Percentiles rank a stretch among this genome's conserved stretches.
These are phyloP conservation scores for Micromonas commoda DNA, from an alignment of 139 green algal species.

Conservation along the genomic window DNA sequence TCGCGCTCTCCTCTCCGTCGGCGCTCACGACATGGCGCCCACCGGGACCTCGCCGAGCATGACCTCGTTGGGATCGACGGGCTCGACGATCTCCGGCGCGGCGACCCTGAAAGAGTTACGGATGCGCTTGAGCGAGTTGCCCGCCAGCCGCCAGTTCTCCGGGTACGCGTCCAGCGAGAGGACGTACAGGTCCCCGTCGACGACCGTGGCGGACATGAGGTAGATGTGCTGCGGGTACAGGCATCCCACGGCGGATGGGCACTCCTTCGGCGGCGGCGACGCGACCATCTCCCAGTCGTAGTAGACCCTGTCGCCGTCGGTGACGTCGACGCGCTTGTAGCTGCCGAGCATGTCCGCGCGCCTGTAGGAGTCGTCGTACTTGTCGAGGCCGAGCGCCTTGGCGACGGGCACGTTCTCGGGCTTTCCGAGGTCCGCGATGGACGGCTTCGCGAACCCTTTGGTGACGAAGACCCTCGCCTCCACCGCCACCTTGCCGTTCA, in stretches of 20 bases:
- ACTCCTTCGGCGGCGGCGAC: constrained; percentile 1
- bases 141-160: not conserved
- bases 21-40: too few species aligned
- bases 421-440: constrained; percentile 16
- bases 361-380: not conserved
- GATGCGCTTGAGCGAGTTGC: not conserved
- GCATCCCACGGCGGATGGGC: constrained; percentile 7
- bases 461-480: not conserved
- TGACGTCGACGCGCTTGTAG: not conserved
- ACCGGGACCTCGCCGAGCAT: too few species aligned
- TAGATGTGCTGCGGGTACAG: constrained; percentile 23
- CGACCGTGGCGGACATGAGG: not conserved
- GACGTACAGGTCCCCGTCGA: not conserved
- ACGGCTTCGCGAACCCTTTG: not conserved
- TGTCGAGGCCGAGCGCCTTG: not conserved
- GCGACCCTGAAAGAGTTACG: not conserved
- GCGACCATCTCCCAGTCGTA: constrained; percentile 19
- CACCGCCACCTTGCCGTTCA: not conserved
- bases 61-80: too few species aligned
- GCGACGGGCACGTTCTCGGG: constrained; percentile 6
- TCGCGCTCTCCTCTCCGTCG: too few species aligned
- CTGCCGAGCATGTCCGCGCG: constrained; percentile 15
- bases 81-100: not conserved
- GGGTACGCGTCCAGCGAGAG: constrained; percentile 2
- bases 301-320: not conserved